Evolutionary conservation across 495 filamentous ascomycete species (phyloP).

Genomic region (Bacidia gigantensis): DNA sequence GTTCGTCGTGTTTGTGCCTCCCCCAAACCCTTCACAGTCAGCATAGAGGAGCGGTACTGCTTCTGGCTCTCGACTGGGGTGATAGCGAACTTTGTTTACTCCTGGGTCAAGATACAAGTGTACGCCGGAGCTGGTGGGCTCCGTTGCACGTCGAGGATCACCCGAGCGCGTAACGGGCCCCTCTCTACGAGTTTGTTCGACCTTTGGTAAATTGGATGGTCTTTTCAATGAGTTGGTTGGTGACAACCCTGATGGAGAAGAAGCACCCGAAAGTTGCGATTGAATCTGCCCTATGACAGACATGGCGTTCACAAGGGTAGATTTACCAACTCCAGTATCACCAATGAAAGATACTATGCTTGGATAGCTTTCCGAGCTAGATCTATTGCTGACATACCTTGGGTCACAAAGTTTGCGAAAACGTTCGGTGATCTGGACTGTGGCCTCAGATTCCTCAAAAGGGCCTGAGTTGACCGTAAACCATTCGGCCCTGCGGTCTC

Average conservation of each 20-base stretch:
- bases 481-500: not conserved
- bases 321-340: not conserved
- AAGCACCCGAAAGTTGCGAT: not conserved
- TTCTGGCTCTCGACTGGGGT: not conserved
- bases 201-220: conserved; percentile 1
- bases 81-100: not conserved
- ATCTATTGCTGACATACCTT: not conserved
- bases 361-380: not conserved
- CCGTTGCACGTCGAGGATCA: not conserved
- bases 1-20: conserved; percentile 1
- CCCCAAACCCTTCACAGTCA: conserved; percentile 5
- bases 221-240: not conserved
- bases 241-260: not conserved
- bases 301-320: not conserved
- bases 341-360: not conserved
- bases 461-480: not conserved
- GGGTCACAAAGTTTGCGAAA: not conserved
- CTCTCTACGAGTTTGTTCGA: not conserved
- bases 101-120: conserved; percentile 2
- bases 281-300: not conserved
- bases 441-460: not conserved
- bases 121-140: conserved; percentile 2
- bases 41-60: conserved; percentile 3
- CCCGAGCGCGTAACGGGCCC: conserved; percentile 2
- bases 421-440: not conserved